Percentiles rank a stretch among this genome's conserved stretches.
These are phyloP conservation scores for Paraconiothyrium sp. DNA, from an alignment of 2,329 filamentous ascomycete genomes.

Conservation along the genomic window DNA sequence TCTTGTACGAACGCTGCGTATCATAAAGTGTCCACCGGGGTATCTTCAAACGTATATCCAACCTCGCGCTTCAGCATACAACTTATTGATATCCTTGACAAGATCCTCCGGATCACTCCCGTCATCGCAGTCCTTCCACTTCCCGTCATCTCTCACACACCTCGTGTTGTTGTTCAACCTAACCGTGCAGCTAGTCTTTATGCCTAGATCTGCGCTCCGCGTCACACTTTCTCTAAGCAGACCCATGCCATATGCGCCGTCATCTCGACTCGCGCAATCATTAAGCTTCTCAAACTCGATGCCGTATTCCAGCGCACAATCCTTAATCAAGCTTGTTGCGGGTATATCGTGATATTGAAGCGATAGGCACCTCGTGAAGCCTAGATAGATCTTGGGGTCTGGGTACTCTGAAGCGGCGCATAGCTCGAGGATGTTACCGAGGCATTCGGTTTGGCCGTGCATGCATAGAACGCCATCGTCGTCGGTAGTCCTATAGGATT, in stretches of 20 bases:
- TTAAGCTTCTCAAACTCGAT: conserved; percentile 85
- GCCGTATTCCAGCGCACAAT: conserved; percentile 90
- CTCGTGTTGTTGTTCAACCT: conserved; percentile 79
- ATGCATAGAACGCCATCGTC: conserved; percentile 85
- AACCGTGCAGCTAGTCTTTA: conserved; percentile 59
- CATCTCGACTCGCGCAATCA: conserved; percentile 79
- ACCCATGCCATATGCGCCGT: conserved; percentile 74
- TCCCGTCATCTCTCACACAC: conserved; percentile 81
- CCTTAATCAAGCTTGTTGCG: conserved; percentile 77
- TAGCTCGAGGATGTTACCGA: conserved; percentile 94
- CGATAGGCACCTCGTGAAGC: conserved; percentile 91
- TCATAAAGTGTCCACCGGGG: conserved; percentile 12
- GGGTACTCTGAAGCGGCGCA: conserved; percentile 86
- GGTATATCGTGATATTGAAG: conserved; percentile 81
- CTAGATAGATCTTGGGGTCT: conserved; percentile 85
- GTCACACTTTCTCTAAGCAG: conserved; percentile 74
- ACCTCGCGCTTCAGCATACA: conserved; percentile 58
- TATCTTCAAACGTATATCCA: conserved; percentile 34
- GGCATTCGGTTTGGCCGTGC: conserved; percentile 89
- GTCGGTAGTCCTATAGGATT: conserved; percentile 64
- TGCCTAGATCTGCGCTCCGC: conserved; percentile 63
- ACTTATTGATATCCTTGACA: conserved; percentile 77
- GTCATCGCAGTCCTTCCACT: conserved; percentile 81
- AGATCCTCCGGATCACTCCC: conserved; percentile 76
- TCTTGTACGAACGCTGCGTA: conserved; percentile 16